Evolutionary conservation across 208 protist genomes (phyloP), one percentile per base, ranked within the genome.

Genomic region (Eutreptiella sp.): DNA sequence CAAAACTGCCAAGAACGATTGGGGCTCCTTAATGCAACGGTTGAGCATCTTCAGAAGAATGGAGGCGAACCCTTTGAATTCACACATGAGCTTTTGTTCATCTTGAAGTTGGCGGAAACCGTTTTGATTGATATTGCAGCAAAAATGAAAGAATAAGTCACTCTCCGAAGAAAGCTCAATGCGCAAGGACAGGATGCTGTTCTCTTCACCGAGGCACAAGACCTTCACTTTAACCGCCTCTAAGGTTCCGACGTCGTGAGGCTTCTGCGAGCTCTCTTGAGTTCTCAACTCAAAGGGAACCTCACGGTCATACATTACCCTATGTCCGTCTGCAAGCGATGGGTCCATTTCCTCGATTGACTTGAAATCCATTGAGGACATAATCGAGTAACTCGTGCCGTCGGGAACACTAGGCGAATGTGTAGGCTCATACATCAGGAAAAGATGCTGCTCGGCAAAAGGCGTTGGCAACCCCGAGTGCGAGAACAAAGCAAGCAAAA

Each of bases 131-230:
- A 91, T 76, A 45, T 88, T 78, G 63, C 82, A 87, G 11, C 79
- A 88, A 76, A 89, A 92, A 71, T 93, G 83, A 38, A 94, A 94
- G 58, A 94, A 95, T 27, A 95, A 81, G 68, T 95, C 88, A 0
- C 75, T 72, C 66, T 95, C 90, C 34, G 77, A 89, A 21, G 75
- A 84, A 35, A 95, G 41, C 70, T 95, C 90, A 3, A 94, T 66
- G 3, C 78, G 75, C 58, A 92, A 52, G 24, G 74, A 77, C 16
- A 68, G 46, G 21, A 84, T 66, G 53, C 75, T 83, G 50, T 75
- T 69, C 21, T 92, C 85, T 52, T 89, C 84, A 11, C 83, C 87
- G n/a, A 66, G 74, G 7, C 79, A 83, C n/a, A 93, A 70, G 4
- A 94, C 78, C 63, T 93, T 95, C 34, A 94, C 77, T 53, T 74